Evolutionary conservation across 192 early-diverging fungal species (phyloP), one percentile per base, ranked within the genome.

Genomic region (Phlyctochytrium planicorne): DNA sequence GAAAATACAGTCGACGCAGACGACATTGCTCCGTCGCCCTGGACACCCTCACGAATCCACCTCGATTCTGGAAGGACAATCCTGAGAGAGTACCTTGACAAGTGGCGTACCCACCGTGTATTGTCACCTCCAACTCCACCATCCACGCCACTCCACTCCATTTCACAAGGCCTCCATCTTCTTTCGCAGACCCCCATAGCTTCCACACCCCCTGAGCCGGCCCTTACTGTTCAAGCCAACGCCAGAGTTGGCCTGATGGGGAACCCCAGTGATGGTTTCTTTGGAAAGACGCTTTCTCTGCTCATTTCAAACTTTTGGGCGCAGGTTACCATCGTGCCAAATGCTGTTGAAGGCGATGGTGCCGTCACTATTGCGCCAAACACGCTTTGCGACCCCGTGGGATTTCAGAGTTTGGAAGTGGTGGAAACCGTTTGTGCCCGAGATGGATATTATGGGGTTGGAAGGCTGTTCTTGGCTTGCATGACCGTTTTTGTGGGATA

Each of bases 181-280:
- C 57, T 68, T 4, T 23, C 27, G 23, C 66, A 59, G 34, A 68
- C 32, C 37, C 40, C 32, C 34, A 47, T 14, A 47, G n/a, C n/a
- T 47, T 14, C 20, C 40, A 20, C 40, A 14, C 10, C 6, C 6
- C 40, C 40, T 47, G 40, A 47, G 20, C 34, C 16, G 20, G 74
- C 75, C 2, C 76, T 85, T 33, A 47, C 62, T 30, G 65, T 67
- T 2, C 52, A 61, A 24, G 71, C 77, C 20, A 68, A 84, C 75
- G 88, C 88, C 2, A 76, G 88, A 6, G 74, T 88, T 24, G 88
- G 88, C 1, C 65, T 89, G 6, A 77, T 89, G 68, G 88, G 88
- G 2, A 89, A 89, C 57, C 88, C 88, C 0, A 80, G 72, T 60
- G 87, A 89, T 73, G 88, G 88, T 2, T 89, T 84, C 63, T 82